Evolutionary conservation across 2,329 filamentous ascomycete species (phyloP), one percentile per base, ranked within the genome.

Genomic region (Trichophyton equinum): DNA sequence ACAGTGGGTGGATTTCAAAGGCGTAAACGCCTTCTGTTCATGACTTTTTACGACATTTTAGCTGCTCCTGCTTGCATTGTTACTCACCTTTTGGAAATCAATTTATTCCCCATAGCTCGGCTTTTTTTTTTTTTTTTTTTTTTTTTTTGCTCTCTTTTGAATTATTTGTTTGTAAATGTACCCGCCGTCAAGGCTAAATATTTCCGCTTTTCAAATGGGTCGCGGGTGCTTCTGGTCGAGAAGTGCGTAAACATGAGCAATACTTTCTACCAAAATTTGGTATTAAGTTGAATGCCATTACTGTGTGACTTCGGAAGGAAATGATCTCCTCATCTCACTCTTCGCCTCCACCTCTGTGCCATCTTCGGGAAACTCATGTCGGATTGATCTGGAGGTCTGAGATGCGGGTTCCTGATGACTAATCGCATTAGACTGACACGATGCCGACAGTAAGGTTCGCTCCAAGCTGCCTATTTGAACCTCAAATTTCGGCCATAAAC

Each of bases 1-100:
- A 91, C 70, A 86, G 85, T 61, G 94, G 92, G 2, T 97, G 92
- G 91, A 86, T 97, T 63, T 87, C 85, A 36, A 94, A 95, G 77
- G 88, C 86, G 27, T 95, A n/a, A 40, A 27, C 33, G 9, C 33
- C 20, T 53, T 15, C 27, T 18, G 30, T 40, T 44, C 40, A 42
- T 18, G 30, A 47, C 38, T 58, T n/a, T 42, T 22, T 51, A 36
- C 27, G 55, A 56, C 20, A 46, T 47, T 42, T 57, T 22, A 57
- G 36, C 27, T 49, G 36, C 46, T 9, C 7, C 18, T 4, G 25
- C 46, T 18, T 4, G 9, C 18, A 18, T 51, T 46, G n/a, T 44
- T 44, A 44, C 44, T 27, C 25, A 36, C 27, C 36, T 61, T 49
- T 30, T 47, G 40, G 18, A 33, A 27, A 18, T 25, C 15, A 30